phyloP scores from a whole-genome alignment of 495 filamentous ascomycete genomes.

The Penicillium lividum region DNA sequence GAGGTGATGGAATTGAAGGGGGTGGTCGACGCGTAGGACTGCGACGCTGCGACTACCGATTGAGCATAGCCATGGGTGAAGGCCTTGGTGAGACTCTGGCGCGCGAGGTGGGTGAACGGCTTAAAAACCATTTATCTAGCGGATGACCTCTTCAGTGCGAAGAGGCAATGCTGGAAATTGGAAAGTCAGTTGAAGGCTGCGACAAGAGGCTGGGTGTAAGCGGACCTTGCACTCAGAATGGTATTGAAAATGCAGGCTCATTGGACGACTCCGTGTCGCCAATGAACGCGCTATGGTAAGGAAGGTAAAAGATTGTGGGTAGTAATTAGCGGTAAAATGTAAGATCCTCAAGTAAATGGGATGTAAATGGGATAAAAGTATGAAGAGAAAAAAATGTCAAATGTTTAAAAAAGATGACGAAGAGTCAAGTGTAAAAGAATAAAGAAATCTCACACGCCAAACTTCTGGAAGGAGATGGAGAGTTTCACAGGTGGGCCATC shows the following conservation, averaged over 20 bases:
- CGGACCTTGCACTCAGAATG: slow-evolving; percentile 52
- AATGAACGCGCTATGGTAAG: slow-evolving; percentile 56
- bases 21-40: slow-evolving; percentile 78
- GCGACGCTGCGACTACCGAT: slow-evolving; percentile 92
- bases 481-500: slow-evolving; percentile 26
- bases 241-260: slow-evolving; percentile 60
- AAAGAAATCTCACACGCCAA: slow-evolving; percentile 12
- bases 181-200: neutral
- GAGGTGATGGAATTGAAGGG: slow-evolving; percentile 55
- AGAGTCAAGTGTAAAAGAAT: slow-evolving; percentile 12
- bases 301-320: slow-evolving; percentile 9
- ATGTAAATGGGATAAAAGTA: neutral
- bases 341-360: slow-evolving; percentile 9
- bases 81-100: slow-evolving; percentile 93
- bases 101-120: slow-evolving; percentile 85
- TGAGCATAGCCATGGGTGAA: slow-evolving; percentile 97
- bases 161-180: slow-evolving; percentile 44
- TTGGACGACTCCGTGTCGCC: slow-evolving; percentile 59
- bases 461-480: slow-evolving; percentile 35
- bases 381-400: neutral
- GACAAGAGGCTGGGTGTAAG: slow-evolving; percentile 1
- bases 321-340: neutral
- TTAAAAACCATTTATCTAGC: slow-evolving; percentile 81
- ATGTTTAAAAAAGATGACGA: neutral
- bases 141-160: slow-evolving; percentile 52